Evolutionary conservation across 306 rosid genomes (phyloP).

Genomic region (Calophaca sinica): DNA sequence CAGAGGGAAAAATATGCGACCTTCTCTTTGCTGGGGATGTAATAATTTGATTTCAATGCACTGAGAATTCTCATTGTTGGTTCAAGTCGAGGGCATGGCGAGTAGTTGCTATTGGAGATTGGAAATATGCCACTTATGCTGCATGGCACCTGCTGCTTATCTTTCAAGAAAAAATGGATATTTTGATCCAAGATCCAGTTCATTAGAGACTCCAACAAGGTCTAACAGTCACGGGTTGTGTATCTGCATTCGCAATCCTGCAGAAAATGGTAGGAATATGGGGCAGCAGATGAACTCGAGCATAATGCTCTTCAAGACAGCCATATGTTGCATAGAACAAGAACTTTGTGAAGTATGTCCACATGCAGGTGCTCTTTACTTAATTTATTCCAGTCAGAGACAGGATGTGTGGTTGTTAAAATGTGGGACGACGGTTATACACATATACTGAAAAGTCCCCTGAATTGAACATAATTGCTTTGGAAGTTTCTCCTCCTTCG

Average conservation of each 20-base stretch:
- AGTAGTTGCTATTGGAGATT: slow-evolving; percentile 13
- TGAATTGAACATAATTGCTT: background rate
- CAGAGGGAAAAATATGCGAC: slow-evolving; percentile 72
- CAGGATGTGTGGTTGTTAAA: slow-evolving; percentile 12
- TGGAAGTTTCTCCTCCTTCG: background rate
- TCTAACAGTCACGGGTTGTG: background rate
- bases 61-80: slow-evolving; percentile 25
- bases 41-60: slow-evolving; percentile 47
- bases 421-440: slow-evolving; percentile 5
- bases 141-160: slow-evolving; percentile 37
- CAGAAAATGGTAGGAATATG: slow-evolving; percentile 12
- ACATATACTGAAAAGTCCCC: slow-evolving; percentile 26
- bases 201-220: slow-evolving; percentile 27
- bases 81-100: slow-evolving; percentile 19
- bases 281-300: slow-evolving; percentile 26
- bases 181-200: slow-evolving; percentile 30
- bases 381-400: slow-evolving; percentile 16
- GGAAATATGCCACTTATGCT: too few relatives aligned
- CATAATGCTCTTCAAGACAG: slow-evolving; percentile 2
- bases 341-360: slow-evolving; percentile 13
- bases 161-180: slow-evolving; percentile 13
- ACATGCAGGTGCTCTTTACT: slow-evolving; percentile 19
- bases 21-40: slow-evolving; percentile 64
- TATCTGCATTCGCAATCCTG: slow-evolving; percentile 32
- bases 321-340: slow-evolving; percentile 31